Percentiles rank a stretch among this genome's conserved stretches.
Conservation (phyloP, 495 filamentous ascomycete species). For the Xylaria sp. region DNA sequence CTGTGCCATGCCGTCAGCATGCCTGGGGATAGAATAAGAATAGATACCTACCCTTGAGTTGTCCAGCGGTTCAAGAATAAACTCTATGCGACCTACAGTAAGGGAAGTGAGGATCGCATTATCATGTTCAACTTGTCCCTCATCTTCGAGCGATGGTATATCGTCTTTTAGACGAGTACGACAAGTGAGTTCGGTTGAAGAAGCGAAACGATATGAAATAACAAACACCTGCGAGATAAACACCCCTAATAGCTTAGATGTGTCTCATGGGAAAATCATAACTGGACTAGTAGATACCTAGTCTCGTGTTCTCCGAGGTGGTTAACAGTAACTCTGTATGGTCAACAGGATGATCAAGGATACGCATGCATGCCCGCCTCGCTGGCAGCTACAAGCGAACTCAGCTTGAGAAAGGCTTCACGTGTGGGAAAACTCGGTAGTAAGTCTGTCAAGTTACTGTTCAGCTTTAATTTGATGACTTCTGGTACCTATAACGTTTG, state of each 20-base stretch:
- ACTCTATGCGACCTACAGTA: background rate
- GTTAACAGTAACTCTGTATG: background rate
- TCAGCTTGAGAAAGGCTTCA: background rate
- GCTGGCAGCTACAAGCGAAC: background rate
- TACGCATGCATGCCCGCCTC: background rate
- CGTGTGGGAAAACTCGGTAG: background rate
- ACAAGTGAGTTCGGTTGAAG: background rate
- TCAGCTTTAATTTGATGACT: background rate
- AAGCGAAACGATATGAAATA: background rate
- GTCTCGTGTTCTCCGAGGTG: background rate
- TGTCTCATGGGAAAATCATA: background rate
- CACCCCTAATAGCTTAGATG: background rate
- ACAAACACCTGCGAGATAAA: background rate
- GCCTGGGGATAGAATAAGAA: constrained; percentile 6
- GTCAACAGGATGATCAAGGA: background rate
- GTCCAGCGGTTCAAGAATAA: no score
- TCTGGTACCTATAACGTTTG: background rate
- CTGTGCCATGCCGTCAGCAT: constrained; percentile 21
- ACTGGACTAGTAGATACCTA: background rate
- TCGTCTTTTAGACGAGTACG: background rate
- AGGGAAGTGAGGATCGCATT: background rate
- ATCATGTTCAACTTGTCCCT: background rate
- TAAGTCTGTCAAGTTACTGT: background rate
- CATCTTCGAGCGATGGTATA: background rate
- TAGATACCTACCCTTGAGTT: constrained; percentile 19